Conservation (phyloP, 176 grass and related monocot species). For the Oryza australiensis region DNA sequence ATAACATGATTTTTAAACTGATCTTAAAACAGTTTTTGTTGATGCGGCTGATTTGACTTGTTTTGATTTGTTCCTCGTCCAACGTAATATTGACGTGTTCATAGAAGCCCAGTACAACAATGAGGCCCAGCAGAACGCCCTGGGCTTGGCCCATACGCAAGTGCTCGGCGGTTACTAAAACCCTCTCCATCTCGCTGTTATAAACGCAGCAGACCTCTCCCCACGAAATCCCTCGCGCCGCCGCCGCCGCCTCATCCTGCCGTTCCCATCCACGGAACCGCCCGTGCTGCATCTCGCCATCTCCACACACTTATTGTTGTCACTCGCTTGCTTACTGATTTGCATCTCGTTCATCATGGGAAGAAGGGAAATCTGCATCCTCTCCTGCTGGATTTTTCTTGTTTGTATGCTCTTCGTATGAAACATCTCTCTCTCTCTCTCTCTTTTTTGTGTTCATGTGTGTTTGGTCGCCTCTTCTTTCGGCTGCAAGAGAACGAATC, state of each 20-base stretch:
- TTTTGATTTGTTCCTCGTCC: too few relatives aligned
- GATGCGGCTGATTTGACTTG: too few relatives aligned
- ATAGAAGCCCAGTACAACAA: not conserved
- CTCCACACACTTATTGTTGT: not conserved
- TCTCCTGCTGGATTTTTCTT: not conserved
- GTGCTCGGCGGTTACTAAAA: not conserved
- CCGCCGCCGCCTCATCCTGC: not conserved
- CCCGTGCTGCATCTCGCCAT: not conserved
- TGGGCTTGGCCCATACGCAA: not conserved
- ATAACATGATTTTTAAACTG: too few relatives aligned
- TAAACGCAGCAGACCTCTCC: not conserved
- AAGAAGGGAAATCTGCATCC: too few relatives aligned
- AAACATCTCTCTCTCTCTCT: not conserved
- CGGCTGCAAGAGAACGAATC: conserved; percentile 46
- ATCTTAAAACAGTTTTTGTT: too few relatives aligned
- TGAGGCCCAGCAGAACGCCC: not conserved
- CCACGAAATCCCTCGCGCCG: not conserved
- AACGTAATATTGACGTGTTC: too few relatives aligned
- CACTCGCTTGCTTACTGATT: not conserved
- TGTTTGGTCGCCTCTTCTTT: conserved; percentile 50
- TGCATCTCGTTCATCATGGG: not conserved
- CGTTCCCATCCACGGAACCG: not conserved
- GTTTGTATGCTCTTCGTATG: not conserved
- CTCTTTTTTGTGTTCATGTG: too few relatives aligned
- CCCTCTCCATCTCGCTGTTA: conserved; percentile 10